A percentile compares a stretch with the other conserved stretches of the same genome.
Evolutionary conservation across 805 yeast genomes (phyloP).

Genomic region (Brettanomyces sp.): DNA sequence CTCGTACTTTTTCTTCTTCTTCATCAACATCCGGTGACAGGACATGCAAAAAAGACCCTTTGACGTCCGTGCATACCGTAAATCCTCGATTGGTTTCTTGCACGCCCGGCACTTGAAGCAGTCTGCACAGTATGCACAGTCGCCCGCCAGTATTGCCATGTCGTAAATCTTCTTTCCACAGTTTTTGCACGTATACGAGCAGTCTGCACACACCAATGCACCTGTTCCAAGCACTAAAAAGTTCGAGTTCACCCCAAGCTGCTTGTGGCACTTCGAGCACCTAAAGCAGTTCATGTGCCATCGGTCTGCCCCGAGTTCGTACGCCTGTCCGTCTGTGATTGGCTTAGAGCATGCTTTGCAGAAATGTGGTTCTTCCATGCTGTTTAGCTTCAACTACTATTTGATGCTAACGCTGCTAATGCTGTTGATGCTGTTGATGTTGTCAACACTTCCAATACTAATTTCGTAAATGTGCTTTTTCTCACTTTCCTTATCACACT

Average conservation of each 20-base stretch:
- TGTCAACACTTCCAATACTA: too few species aligned
- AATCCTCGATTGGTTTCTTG: conserved; percentile 74
- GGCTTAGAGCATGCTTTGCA: conserved; percentile 36
- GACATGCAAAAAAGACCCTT: conserved; percentile 89
- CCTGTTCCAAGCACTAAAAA: conserved; percentile 92
- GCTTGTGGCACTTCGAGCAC: conserved; percentile 74
- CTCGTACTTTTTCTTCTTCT: conserved; percentile 61
- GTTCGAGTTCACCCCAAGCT: conserved; percentile 79
- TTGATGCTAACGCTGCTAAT: too few species aligned
- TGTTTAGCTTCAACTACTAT: background rate
- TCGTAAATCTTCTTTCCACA: conserved; percentile 86
- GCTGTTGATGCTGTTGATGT: too few species aligned
- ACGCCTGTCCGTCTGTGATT: conserved; percentile 87
- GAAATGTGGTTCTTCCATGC: conserved; percentile 11
- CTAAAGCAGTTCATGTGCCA: conserved; percentile 94
- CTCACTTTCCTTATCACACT: too few species aligned
- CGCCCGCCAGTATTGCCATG: conserved; percentile 88
- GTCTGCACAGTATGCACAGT: conserved; percentile 84
- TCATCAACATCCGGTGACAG: conserved; percentile 79
- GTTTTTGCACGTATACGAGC: conserved; percentile 83
- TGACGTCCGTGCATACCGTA: conserved; percentile 85
- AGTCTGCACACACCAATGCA: conserved; percentile 76
- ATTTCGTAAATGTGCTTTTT: too few species aligned
- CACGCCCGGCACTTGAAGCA: conserved; percentile 91
- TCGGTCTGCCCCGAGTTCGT: conserved; percentile 85